Evolutionary conservation across 2,329 filamentous ascomycete species (phyloP).

Genomic region (Nigrospora oryzae): DNA sequence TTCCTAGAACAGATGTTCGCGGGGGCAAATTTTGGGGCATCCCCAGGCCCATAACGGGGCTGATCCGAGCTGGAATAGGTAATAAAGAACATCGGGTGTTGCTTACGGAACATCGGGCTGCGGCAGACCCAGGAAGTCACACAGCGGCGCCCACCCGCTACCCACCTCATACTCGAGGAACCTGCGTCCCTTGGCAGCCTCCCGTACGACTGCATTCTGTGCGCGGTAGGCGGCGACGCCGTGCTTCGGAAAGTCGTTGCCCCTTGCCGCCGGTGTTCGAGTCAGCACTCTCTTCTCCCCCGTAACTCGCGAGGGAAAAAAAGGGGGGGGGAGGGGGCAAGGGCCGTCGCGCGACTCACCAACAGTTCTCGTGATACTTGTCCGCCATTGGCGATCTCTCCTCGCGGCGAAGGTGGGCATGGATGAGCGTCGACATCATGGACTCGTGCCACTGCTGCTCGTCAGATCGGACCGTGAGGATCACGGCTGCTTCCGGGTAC

Average conservation of each 20-base stretch:
- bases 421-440: conserved; percentile 21
- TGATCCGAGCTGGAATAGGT: too few relatives aligned
- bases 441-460: conserved; percentile 49
- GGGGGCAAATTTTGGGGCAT: too few relatives aligned
- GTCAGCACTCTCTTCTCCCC: background rate
- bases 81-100: too few relatives aligned
- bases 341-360: background rate
- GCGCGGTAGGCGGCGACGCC: conserved; percentile 12
- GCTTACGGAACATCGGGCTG: conserved; percentile 9
- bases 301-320: too few relatives aligned
- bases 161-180: conserved; percentile 17
- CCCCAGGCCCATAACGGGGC: too few relatives aligned
- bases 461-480: conserved; percentile 49
- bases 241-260: conserved; percentile 14
- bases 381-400: conserved; percentile 8
- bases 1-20: too few relatives aligned
- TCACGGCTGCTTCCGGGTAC: conserved; percentile 54
- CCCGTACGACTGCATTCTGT: conserved; percentile 15
- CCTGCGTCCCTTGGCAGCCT: conserved; percentile 5
- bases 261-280: conserved; percentile 8
- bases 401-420: conserved; percentile 8
- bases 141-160: conserved; percentile 19
- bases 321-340: too few relatives aligned
- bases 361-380: conserved; percentile 16
- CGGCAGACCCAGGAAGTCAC: conserved; percentile 14